Conservation (phyloP, 2,329 filamentous ascomycete genomes). For the Trichophyton simii region DNA sequence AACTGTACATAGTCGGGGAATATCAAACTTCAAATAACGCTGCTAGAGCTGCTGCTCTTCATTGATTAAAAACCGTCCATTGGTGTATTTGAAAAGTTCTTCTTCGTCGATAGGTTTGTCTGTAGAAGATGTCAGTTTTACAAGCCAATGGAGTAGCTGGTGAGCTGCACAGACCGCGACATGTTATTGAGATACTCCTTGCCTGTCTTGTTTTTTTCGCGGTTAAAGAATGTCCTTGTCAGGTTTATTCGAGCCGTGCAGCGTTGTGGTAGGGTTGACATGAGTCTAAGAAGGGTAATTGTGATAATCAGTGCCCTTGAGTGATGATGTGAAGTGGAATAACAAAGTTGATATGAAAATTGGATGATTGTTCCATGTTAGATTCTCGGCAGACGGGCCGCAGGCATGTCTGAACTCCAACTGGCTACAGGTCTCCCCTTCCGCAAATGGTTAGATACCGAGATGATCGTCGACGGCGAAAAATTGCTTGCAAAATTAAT, state of each 20-base stretch:
- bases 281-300: too few species aligned
- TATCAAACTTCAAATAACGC: constrained; percentile 17
- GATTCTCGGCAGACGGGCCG: too few species aligned
- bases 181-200: not conserved
- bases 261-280: not conserved
- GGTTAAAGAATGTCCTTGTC: not conserved
- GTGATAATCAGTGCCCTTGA: too few species aligned
- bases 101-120: not conserved
- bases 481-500: too few species aligned
- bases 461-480: too few species aligned
- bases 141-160: not conserved
- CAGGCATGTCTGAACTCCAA: too few species aligned
- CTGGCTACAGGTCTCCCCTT: too few species aligned
- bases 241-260: not conserved
- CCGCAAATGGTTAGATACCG: too few species aligned
- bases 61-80: constrained; percentile 19
- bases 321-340: too few species aligned
- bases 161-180: not conserved
- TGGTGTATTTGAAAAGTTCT: constrained; percentile 19
- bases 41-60: constrained; percentile 16
- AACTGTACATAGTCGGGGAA: constrained; percentile 17
- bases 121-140: not conserved
- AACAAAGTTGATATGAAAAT: too few species aligned
- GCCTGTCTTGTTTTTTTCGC: not conserved
- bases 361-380: too few species aligned